Evolutionary conservation across 768 basidiomycete species (phyloP).

Genomic region (Lentinula aciculospora): DNA sequence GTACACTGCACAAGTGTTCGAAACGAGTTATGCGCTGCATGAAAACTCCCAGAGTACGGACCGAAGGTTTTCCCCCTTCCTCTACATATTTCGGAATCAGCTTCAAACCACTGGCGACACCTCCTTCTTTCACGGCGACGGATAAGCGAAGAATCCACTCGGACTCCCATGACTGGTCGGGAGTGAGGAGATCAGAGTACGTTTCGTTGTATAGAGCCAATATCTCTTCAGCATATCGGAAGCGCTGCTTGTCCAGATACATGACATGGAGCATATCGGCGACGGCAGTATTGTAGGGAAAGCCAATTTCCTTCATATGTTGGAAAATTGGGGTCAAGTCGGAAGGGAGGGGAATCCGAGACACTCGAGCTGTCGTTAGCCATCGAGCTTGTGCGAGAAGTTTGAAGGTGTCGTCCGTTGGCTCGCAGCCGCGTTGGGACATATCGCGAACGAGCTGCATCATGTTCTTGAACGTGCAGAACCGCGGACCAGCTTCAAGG

Average conservation of each 20-base stretch:
- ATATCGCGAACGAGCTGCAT: constrained; percentile 30
- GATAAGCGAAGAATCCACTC: constrained; percentile 4
- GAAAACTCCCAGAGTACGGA: neutral
- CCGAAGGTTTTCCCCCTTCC: constrained; percentile 25
- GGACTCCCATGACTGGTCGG: constrained; percentile 12
- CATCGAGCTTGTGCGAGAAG: constrained; percentile 42
- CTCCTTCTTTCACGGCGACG: constrained; percentile 1
- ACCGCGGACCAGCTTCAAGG: constrained; percentile 31
- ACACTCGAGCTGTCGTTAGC: constrained; percentile 21
- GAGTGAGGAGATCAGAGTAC: constrained; percentile 16
- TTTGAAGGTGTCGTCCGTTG: constrained; percentile 40
- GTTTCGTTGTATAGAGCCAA: constrained; percentile 28
- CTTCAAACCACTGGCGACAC: constrained; percentile 3
- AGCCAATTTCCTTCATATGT: constrained; percentile 37
- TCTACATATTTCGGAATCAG: constrained; percentile 25
- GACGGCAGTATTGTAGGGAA: constrained; percentile 38
- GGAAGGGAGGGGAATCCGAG: constrained; percentile 22
- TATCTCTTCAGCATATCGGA: constrained; percentile 30
- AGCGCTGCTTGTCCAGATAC: constrained; percentile 34
- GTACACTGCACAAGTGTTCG: neutral
- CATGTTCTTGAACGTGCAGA: constrained; percentile 25
- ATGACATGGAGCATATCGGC: constrained; percentile 33
- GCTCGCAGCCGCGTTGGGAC: constrained; percentile 32
- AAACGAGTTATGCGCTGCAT: constrained; percentile 1
- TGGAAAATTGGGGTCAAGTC: constrained; percentile 37